These are phyloP conservation scores for Penicillium lagena DNA, from an alignment of 495 filamentous ascomycete genomes.

Conservation along the genomic window DNA sequence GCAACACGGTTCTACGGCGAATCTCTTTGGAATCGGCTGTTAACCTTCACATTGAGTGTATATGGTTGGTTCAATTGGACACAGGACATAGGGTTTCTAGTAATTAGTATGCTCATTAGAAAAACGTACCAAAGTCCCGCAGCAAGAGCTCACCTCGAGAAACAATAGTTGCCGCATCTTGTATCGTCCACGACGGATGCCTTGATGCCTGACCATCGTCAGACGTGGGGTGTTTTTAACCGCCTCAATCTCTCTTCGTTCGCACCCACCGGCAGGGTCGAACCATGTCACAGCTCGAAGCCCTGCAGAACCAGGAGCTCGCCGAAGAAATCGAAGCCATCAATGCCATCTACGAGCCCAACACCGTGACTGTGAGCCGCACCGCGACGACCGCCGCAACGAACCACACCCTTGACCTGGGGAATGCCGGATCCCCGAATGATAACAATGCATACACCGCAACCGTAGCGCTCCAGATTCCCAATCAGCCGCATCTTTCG, in stretches of 20 bases:
- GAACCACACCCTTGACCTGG: slow-evolving; percentile 40
- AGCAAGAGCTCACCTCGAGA: too few relatives aligned
- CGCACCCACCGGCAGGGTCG: neutral
- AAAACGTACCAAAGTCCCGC: too few relatives aligned
- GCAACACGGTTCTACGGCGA: slow-evolving; percentile 7
- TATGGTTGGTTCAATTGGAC: too few relatives aligned
- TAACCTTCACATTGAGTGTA: neutral
- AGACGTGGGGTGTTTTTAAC: neutral
- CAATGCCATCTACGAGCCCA: slow-evolving; percentile 83
- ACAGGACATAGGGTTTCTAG: too few relatives aligned
- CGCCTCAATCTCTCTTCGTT: neutral
- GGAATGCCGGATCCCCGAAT: slow-evolving; percentile 9
- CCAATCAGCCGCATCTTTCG: slow-evolving; percentile 37
- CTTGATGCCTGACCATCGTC: neutral
- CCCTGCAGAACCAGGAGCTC: slow-evolving; percentile 53
- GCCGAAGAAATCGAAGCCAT: slow-evolving; percentile 81
- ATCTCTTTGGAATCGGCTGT: slow-evolving; percentile 21
- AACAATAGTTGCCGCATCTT: too few relatives aligned
- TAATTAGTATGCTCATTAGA: too few relatives aligned
- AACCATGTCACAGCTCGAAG: slow-evolving; percentile 20
- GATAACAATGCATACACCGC: slow-evolving; percentile 14
- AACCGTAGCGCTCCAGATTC: slow-evolving; percentile 33
- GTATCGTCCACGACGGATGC: neutral
- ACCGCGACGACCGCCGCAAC: slow-evolving; percentile 29
- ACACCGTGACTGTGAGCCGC: slow-evolving; percentile 47